phyloP scores from a whole-genome alignment of 2,329 filamentous ascomycete genomes.

The Hypoxylon rubiginosum region DNA sequence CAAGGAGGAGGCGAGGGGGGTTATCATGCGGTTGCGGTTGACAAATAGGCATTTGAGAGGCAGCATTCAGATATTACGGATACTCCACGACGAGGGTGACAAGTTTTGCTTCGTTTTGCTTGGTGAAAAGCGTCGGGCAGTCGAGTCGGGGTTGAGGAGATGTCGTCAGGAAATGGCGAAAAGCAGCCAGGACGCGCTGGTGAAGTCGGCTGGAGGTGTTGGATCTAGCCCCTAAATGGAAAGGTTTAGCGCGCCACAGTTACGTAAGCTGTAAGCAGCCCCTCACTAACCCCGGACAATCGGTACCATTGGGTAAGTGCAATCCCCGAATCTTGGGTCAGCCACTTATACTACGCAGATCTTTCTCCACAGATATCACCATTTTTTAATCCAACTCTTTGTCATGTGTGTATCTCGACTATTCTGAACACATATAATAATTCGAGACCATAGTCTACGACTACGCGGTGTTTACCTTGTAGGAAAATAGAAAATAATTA shows the following conservation, averaged over 20 bases:
- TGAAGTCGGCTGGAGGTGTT: slow-evolving; percentile 45
- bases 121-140: slow-evolving; percentile 23
- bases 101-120: slow-evolving; percentile 4
- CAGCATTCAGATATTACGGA: slow-evolving; percentile 23
- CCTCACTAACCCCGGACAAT: slow-evolving; percentile 33
- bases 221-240: slow-evolving; percentile 42
- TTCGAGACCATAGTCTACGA: neutral
- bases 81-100: slow-evolving; percentile 14
- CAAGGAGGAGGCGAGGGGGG: slow-evolving; percentile 50
- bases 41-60: slow-evolving; percentile 53
- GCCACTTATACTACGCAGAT: slow-evolving; percentile 31
- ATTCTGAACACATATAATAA: slow-evolving; percentile 12
- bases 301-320: slow-evolving; percentile 17
- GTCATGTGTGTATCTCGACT: slow-evolving; percentile 20
- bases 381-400: slow-evolving; percentile 23
- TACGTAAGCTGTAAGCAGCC: slow-evolving; percentile 40
- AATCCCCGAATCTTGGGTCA: slow-evolving; percentile 34
- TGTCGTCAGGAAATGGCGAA: slow-evolving; percentile 41
- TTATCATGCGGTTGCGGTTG: slow-evolving; percentile 46
- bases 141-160: slow-evolving; percentile 37
- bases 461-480: neutral
- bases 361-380: slow-evolving; percentile 29
- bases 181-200: slow-evolving; percentile 43
- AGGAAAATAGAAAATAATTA: neutral
- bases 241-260: slow-evolving; percentile 40